These are phyloP conservation scores for Peribolospora baueri DNA, from an alignment of 768 basidiomycete genomes.

Conservation along the genomic window DNA sequence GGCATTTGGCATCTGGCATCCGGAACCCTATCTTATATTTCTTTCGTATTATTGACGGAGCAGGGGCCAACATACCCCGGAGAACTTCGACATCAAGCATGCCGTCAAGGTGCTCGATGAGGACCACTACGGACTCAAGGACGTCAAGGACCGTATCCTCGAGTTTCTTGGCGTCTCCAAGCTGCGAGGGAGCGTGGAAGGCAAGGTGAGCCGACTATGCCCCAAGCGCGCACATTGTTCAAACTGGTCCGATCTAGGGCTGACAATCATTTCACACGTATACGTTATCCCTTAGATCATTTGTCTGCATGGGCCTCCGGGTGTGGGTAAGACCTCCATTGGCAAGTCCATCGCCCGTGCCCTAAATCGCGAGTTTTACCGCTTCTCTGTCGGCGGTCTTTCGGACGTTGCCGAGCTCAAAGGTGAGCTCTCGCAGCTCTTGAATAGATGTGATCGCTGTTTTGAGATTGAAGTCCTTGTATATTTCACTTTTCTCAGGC, in stretches of 20 bases:
- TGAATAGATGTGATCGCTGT: too few relatives aligned
- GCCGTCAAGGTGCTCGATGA: constrained; percentile 62
- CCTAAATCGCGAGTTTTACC: constrained; percentile 73
- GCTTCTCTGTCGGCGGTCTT: constrained; percentile 86
- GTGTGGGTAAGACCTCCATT: constrained; percentile 84
- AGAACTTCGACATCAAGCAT: constrained; percentile 38
- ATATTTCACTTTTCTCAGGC: constrained; percentile 15
- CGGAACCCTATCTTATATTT: not conserved
- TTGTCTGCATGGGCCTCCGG: constrained; percentile 84
- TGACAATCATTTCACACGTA: too few relatives aligned
- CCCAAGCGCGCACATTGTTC: too few relatives aligned
- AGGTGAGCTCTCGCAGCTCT: constrained; percentile 40
- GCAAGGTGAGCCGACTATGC: constrained; percentile 27
- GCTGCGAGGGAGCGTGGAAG: constrained; percentile 69
- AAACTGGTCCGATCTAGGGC: too few relatives aligned
- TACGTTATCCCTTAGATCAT: constrained; percentile 31
- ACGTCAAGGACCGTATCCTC: constrained; percentile 65
- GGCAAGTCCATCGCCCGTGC: constrained; percentile 87
- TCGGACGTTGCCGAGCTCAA: constrained; percentile 98
- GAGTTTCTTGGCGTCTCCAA: constrained; percentile 81
- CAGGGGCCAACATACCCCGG: constrained; percentile 73
- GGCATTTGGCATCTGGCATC: not conserved
- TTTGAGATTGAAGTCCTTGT: too few relatives aligned
- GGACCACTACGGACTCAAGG: constrained; percentile 73
- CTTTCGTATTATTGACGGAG: not conserved